Conservation (phyloP, 257 asterid genomes). For the Penstemon eatonii region DNA sequence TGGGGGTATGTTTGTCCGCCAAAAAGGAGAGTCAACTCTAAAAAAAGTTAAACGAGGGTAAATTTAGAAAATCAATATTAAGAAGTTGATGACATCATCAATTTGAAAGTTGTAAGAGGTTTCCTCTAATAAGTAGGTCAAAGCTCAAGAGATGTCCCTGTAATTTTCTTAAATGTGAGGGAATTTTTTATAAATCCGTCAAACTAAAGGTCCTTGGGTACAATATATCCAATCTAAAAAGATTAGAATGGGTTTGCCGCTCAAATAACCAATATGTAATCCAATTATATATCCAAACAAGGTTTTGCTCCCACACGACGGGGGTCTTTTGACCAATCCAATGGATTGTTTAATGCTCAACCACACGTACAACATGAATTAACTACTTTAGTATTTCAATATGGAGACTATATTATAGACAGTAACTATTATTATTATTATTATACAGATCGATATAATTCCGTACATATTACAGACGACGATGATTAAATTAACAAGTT, state of each 20-base stretch:
- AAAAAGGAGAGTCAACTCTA: too few species aligned
- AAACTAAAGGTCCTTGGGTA: too few species aligned
- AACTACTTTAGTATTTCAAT: too few species aligned
- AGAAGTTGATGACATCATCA: too few species aligned
- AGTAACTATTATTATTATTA: constrained; percentile 5
- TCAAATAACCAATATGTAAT: not conserved
- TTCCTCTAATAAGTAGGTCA: too few species aligned
- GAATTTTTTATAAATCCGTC: too few species aligned
- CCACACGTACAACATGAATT: constrained; percentile 18
- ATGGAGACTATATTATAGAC: constrained; percentile 4
- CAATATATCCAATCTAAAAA: not conserved
- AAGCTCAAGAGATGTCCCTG: too few species aligned
- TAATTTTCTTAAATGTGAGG: too few species aligned
- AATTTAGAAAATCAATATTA: too few species aligned
- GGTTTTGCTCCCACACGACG: constrained; percentile 29
- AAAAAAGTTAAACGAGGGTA: too few species aligned
- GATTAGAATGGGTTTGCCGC: not conserved
- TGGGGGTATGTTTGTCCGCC: too few species aligned
- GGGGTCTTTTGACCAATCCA: constrained; percentile 13
- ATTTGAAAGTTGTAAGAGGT: too few species aligned
- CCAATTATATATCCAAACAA: not conserved
- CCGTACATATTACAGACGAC: constrained; percentile 21
- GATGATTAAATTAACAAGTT: constrained; percentile 31
- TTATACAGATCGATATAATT: constrained; percentile 10
- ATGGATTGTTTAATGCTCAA: constrained; percentile 26